Evolutionary conservation across 1,139 yeast species (phyloP), one percentile per base, ranked within the genome.

Genomic region (Yamadazyma sp.): DNA sequence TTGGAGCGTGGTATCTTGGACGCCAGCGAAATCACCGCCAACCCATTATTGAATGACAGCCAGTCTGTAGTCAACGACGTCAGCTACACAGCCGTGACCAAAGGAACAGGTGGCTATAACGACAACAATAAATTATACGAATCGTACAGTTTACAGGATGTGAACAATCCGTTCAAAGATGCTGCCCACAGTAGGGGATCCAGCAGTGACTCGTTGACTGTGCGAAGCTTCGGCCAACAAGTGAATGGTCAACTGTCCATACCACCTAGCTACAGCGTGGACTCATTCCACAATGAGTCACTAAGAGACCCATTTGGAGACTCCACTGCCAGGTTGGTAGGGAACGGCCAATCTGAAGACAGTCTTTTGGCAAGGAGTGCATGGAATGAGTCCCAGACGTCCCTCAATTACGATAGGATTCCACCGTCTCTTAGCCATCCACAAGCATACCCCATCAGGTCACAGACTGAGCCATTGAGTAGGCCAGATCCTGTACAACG

Each of bases 1-100:
- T 46, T 65, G 31, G 67, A 64, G 34, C 59, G 59, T 43, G 73
- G 73, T 12, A 54, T 67, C 16, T 50, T 67, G 45, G 47, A 47
- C 33, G 37, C 44, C 30, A 26, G 36, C 10, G 61, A 58, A 27
- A 55, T 64, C 27, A 55, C 52, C 26, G 52, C 49, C 36, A 62
- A 64, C 44, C 66, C 68, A 17, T 50, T 64, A 26, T 48, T 63
- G 37, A 46, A 49, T 41, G 47, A 36, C 22, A 45, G 42, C 23
- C 24, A 35, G 10, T 16, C 45, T 3, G 24, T 45, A n/a, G 45
- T 40, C 26, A 39, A 46, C 17, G 44, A 44, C 18, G 47, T 46
- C 28, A 47, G 35, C 17, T 37, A 34, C 17, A 11, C 20, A 15
- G 27, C 22, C 8, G 22, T 20, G 22, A 5, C 37, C 9, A 35